These are phyloP conservation scores for Leishmania mexicana DNA, from an alignment of 208 protist genomes.

Conservation along the genomic window DNA sequence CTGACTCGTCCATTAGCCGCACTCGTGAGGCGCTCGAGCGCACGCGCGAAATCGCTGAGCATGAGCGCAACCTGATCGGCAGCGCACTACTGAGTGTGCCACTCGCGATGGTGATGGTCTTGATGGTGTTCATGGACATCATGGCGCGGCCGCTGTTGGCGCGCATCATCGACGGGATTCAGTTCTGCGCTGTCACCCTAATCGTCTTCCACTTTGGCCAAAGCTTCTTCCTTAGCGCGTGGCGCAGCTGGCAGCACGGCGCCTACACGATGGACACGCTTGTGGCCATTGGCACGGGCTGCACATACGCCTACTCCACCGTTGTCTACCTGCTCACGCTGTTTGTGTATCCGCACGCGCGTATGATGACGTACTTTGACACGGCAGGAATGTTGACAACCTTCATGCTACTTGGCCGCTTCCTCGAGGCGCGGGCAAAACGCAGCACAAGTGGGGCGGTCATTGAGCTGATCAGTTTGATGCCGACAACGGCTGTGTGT, in stretches of 20 bases:
- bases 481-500: slow-evolving; percentile 41
- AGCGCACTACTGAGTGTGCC: slow-evolving; percentile 67
- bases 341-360: slow-evolving; percentile 12
- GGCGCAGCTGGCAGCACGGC: slow-evolving; percentile 51
- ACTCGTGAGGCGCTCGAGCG: slow-evolving; percentile 65
- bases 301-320: slow-evolving; percentile 77
- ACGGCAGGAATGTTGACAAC: slow-evolving; percentile 94
- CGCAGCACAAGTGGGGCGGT: slow-evolving; percentile 90
- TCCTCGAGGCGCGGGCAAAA: slow-evolving; percentile 95
- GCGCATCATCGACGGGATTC: slow-evolving; percentile 46
- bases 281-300: slow-evolving; percentile 78
- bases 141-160: slow-evolving; percentile 32
- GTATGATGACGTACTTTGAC: slow-evolving; percentile 93
- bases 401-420: slow-evolving; percentile 97
- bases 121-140: slow-evolving; percentile 54
- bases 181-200: slow-evolving; percentile 68
- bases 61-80: slow-evolving; percentile 43
- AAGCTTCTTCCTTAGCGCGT: slow-evolving; percentile 76
- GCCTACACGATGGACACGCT: slow-evolving; percentile 91
- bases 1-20: slow-evolving; percentile 25
- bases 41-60: slow-evolving; percentile 61
- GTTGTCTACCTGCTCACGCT: slow-evolving; percentile 48
- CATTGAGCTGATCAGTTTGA: slow-evolving; percentile 84
- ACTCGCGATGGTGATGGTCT: slow-evolving; percentile 63
- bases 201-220: slow-evolving; percentile 87